Evolutionary conservation across 2,329 filamentous ascomycete species (phyloP), one percentile per base, ranked within the genome.

Genomic region (Talaromyces rugulosus): DNA sequence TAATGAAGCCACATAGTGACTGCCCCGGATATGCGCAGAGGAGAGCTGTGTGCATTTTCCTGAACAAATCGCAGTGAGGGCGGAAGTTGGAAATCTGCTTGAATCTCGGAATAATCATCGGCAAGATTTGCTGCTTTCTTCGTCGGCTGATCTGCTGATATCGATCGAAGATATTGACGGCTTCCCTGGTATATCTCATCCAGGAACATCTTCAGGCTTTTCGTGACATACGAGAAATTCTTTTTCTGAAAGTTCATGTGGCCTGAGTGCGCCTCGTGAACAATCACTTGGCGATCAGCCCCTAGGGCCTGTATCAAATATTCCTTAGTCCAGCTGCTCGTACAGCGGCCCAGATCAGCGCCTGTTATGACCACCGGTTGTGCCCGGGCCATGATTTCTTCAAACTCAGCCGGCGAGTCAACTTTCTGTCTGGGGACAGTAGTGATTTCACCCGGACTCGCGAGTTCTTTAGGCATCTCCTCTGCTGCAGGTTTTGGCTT

Each of bases 1-100:
- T 95, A 96, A 75, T 96, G 91, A 34, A 96, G 81, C 92, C 93
- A 96, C 85, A 96, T 90, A 47, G 87, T 89, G 11, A 94, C 89
- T 1, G 85, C 85, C 0, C 91, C 91, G 4, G 90, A 94, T 63
- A 96, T 87, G 23, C 92, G 84, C 28, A 96, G 77, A 0, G 92
- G 88, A 2, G 90, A 93, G 72, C 89, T 94, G 71, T 96, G 92
- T 3, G 85, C 75, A 64, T 86, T 86, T n/a, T 87, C 78, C 5
- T 70, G 71, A 4, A 91, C 86, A 36, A 83, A 77, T 0, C 74
- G 74, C 9, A 96, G 78, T 64, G 86, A 79, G 1, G 79, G 67
- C 1, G 92, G 91, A 1, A 96, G 74, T 14, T 73, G 69, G 72
- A 96, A 96, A 72, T 96, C 91, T 1, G 74, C 62, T 0, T 87